These are phyloP conservation scores for Kurtzmaniella quercitrusa DNA, from an alignment of 1,139 yeast species.

Conservation along the genomic window DNA sequence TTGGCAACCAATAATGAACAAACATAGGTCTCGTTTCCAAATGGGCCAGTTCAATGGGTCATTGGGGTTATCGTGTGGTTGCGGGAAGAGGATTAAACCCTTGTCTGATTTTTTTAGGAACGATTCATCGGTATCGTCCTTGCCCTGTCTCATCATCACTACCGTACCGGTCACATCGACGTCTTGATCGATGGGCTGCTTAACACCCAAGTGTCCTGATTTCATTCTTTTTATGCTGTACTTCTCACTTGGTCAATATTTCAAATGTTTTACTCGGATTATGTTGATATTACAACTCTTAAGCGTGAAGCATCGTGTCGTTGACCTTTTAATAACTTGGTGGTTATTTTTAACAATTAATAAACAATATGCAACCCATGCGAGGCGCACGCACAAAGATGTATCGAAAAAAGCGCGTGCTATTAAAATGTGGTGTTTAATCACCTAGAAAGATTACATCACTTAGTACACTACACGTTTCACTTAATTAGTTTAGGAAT, in stretches of 20 bases:
- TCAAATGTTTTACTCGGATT: too few species aligned
- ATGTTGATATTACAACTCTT: too few species aligned
- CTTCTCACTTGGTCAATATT: background rate
- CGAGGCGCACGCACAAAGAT: too few species aligned
- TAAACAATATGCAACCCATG: too few species aligned
- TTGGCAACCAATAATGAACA: constrained; percentile 52
- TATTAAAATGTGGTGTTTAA: too few species aligned
- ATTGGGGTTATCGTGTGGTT: constrained; percentile 72
- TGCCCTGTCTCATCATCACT: constrained; percentile 30
- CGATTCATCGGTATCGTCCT: constrained; percentile 14
- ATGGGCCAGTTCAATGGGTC: constrained; percentile 75
- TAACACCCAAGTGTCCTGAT: constrained; percentile 27
- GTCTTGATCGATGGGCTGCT: constrained; percentile 30
- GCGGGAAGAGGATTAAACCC: constrained; percentile 66
- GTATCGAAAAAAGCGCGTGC: too few species aligned
- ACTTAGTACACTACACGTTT: too few species aligned
- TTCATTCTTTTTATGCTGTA: background rate
- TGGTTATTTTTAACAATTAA: too few species aligned
- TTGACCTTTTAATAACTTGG: too few species aligned
- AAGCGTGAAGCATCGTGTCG: too few species aligned
- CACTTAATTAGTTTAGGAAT: background rate
- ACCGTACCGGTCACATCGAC: constrained; percentile 47
- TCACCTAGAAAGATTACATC: too few species aligned
- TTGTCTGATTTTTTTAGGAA: constrained; percentile 39
- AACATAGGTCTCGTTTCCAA: constrained; percentile 54